Percentiles rank a stretch among this genome's conserved stretches.
Evolutionary conservation across 306 rosid genomes (phyloP).

Genomic region (Casuarina equisetifolia): DNA sequence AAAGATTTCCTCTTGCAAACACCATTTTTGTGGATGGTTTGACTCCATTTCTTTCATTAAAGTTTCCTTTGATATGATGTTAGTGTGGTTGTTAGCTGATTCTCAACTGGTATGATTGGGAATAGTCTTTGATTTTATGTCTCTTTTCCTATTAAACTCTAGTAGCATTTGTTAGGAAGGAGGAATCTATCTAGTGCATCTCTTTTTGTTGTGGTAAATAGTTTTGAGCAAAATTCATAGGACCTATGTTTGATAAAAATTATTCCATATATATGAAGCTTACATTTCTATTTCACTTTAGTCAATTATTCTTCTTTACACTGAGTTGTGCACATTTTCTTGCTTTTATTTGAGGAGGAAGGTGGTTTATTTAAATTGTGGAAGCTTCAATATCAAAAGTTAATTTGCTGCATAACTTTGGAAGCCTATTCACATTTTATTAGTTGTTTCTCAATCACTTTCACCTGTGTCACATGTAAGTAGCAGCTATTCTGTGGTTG

Average conservation of each 20-base stretch:
- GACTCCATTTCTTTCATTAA: neutral
- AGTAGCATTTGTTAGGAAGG: neutral
- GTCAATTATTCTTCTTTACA: neutral
- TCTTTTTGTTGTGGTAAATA: neutral
- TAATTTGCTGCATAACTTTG: neutral
- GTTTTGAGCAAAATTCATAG: neutral
- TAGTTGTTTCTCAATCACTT: neutral
- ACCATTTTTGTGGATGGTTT: neutral
- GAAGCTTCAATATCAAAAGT: neutral
- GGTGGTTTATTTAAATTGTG: neutral
- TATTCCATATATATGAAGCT: neutral
- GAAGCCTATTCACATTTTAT: neutral
- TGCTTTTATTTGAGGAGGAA: neutral
- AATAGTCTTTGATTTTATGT: neutral
- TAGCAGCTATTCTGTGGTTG: no score
- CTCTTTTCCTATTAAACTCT: neutral
- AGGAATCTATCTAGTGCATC: neutral
- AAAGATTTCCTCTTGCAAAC: constrained; percentile 3
- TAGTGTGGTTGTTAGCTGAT: neutral
- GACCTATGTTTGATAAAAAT: neutral
- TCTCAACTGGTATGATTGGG: neutral
- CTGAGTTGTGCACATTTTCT: neutral
- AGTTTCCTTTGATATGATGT: neutral
- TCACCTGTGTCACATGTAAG: neutral
- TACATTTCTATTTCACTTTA: neutral